Base-by-base conservation (phyloP, 306 rosid species). In the Acmispon strigosus region DNA sequence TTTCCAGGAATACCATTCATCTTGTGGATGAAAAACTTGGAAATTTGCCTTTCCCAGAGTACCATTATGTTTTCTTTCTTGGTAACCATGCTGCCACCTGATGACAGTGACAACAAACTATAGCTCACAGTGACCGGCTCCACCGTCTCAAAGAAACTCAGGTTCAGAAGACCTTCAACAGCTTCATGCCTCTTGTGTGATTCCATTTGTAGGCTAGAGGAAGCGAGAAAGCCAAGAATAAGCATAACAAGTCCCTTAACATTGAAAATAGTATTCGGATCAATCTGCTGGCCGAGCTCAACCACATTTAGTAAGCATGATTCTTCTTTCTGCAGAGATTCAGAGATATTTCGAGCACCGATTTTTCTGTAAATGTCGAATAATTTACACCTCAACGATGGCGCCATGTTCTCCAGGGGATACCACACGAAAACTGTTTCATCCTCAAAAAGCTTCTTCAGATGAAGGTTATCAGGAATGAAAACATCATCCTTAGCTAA, bases 151-250 rank as follows among this genome's bases (percentile, higher is more conserved):
- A 49, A 11, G 36, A 87, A 82, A 63, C 68, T 67, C 32, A 84
- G 44, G 27, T 83, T 66, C 8, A 84, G 62, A 68, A 89, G 87
- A 42, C 76, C 39, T 68, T 67, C 57, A 60, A 91, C 86, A 70
- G 84, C 80, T 68, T 87, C 72, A 22, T 57, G 91, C 62, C 97
- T 82, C 71, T 65, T 80, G 12, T 54, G 55, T 8, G 70, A 81
- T 56, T 87, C 93, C 87, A 89, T 80, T 69, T 81, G 64, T 19
- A 84, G 58, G 42, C 74, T 45, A 24, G 92, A 84, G 70, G 64
- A 72, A 14, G 92, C 87, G 29, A 91, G 87, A 56, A 84, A 91
- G 39, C 93, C 86, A 54, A 91, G 90, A 58, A 84, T 83, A 34
- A 91, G 85, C 76, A 69, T 84, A 47, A 84, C 61, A 77, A 91